Evolutionary conservation across 78 protist genomes (phyloP).

Genomic region (Cavenderia fasciculata): DNA sequence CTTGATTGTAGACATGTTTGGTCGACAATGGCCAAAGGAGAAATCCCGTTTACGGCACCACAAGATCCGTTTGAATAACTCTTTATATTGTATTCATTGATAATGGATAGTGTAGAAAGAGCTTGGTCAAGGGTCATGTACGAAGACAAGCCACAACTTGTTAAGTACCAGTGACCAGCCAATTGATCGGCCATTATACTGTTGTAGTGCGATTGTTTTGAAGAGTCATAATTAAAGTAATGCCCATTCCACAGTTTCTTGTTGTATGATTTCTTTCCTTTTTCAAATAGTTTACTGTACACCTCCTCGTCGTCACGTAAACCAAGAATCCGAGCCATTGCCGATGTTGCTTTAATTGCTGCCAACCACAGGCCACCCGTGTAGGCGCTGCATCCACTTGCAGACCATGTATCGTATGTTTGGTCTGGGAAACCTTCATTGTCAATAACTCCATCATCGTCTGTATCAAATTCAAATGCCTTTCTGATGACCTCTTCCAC

Average conservation of each 20-base stretch:
- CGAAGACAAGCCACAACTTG: conserved; percentile 30
- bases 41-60: conserved; percentile 84
- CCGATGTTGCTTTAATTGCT: conserved; percentile 24
- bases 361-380: conserved; percentile 79
- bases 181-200: conserved; percentile 74
- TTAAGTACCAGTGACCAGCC: conserved; percentile 82
- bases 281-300: conserved; percentile 47
- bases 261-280: conserved; percentile 13
- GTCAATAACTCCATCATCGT: conserved; percentile 86
- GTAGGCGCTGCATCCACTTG: conserved; percentile 70
- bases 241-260: conserved; percentile 76
- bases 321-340: conserved; percentile 59
- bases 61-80: conserved; percentile 42
- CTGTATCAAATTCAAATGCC: conserved; percentile 74
- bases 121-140: conserved; percentile 75
- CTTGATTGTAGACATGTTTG: conserved; percentile 71
- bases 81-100: conserved; percentile 66
- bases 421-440: conserved; percentile 90
- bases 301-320: conserved; percentile 52
- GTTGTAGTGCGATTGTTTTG: conserved; percentile 21
- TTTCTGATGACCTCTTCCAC: conserved; percentile 25
- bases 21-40: conserved; percentile 63
- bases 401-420: conserved; percentile 82
- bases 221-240: conserved; percentile 66
- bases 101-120: conserved; percentile 41